These are phyloP conservation scores for Aureoboletus auriporus DNA, from an alignment of 768 basidiomycete species.

Conservation along the genomic window DNA sequence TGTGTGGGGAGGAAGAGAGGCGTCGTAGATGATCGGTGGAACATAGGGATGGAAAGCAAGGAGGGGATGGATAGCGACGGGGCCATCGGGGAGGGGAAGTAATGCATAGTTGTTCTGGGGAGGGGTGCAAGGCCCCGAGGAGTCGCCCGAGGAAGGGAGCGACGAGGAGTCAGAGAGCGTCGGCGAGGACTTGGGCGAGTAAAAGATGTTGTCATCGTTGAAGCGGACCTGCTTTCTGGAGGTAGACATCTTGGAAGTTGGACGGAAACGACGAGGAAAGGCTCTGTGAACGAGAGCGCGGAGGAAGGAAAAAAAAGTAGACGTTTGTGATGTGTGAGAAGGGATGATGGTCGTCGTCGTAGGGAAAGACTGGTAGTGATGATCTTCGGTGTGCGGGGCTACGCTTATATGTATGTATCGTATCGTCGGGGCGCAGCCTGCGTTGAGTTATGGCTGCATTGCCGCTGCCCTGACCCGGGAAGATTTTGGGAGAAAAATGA, in stretches of 20 bases:
- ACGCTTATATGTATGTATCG: constrained; percentile 1
- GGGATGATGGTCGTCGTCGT: constrained; percentile 8
- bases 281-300: constrained; percentile 13
- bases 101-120: constrained; percentile 20
- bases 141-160: constrained; percentile 27
- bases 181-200: constrained; percentile 28
- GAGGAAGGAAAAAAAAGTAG: constrained; percentile 5
- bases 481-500: constrained; percentile 4
- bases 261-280: constrained; percentile 8
- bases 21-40: constrained; percentile 20
- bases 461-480: constrained; percentile 18
- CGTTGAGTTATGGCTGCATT: constrained; percentile 19
- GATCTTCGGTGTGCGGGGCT: not conserved
- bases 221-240: constrained; percentile 29
- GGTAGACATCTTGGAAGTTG: constrained; percentile 16
- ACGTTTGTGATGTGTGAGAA: constrained; percentile 17
- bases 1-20: constrained; percentile 14
- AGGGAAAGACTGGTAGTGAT: constrained; percentile 3
- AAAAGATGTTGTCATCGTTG: constrained; percentile 30
- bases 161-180: constrained; percentile 27
- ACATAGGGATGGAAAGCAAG: constrained; percentile 27
- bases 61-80: constrained; percentile 27
- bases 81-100: constrained; percentile 24
- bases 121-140: constrained; percentile 26
- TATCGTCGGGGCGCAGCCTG: constrained; percentile 27